Evolutionary conservation across 306 rosid species (phyloP).

Genomic region (Lathyrus sativus): DNA sequence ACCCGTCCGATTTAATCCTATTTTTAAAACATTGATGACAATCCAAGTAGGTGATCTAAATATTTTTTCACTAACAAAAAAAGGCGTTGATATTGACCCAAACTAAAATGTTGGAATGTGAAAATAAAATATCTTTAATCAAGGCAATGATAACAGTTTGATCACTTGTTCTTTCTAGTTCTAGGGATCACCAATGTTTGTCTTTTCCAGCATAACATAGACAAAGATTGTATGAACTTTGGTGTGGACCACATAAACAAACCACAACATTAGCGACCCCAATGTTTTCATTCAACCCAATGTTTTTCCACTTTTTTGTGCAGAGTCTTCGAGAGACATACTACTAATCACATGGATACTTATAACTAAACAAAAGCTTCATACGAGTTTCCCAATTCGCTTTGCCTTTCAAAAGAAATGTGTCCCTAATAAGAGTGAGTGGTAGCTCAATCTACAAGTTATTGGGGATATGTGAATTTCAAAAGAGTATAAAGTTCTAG

Average conservation of each 20-base stretch:
- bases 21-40: too few relatives aligned
- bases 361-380: neutral
- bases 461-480: neutral
- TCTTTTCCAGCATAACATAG: neutral
- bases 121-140: neutral
- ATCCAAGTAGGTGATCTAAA: too few relatives aligned
- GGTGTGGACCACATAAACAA: conserved; percentile 3
- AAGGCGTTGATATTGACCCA: too few relatives aligned
- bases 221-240: neutral
- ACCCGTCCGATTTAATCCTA: too few relatives aligned
- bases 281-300: conserved; percentile 10
- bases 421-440: neutral
- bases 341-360: neutral
- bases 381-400: neutral
- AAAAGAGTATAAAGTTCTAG: neutral
- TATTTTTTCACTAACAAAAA: too few relatives aligned
- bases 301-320: neutral
- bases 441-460: neutral
- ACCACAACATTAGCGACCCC: neutral
- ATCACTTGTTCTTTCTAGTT: neutral
- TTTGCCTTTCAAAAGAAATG: neutral
- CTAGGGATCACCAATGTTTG: neutral
- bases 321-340: neutral
- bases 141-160: neutral
- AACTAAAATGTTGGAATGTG: too few relatives aligned